Evolutionary conservation across 1,284 basidiomycete genomes (phyloP).

Genomic region (Golubevia sp.): DNA sequence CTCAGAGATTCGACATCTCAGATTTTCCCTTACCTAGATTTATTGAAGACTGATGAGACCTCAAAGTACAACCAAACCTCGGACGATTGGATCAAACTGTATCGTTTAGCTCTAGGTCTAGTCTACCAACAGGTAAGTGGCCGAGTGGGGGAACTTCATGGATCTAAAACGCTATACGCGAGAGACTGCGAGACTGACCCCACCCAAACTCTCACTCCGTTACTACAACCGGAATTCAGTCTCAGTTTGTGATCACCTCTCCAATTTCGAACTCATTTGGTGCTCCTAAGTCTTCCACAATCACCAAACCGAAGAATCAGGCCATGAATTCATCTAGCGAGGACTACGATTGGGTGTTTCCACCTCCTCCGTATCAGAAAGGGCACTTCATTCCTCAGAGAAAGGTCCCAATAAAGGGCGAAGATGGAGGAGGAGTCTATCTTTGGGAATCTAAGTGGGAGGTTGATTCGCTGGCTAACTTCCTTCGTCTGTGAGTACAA

Average conservation of each 20-base stretch:
- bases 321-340: slow-evolving; percentile 13
- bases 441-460: slow-evolving; percentile 52
- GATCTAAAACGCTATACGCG: too few species aligned
- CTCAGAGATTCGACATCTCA: slow-evolving; percentile 31
- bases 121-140: slow-evolving; percentile 36
- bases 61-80: slow-evolving; percentile 6
- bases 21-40: slow-evolving; percentile 26
- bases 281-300: slow-evolving; percentile 24
- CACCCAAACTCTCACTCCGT: too few species aligned
- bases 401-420: slow-evolving; percentile 60
- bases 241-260: slow-evolving; percentile 31
- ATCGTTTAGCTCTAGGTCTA: slow-evolving; percentile 25
- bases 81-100: slow-evolving; percentile 32
- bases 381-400: slow-evolving; percentile 19
- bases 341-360: slow-evolving; percentile 27
- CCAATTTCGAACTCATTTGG: slow-evolving; percentile 29
- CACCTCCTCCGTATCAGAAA: slow-evolving; percentile 17
- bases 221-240: too few species aligned
- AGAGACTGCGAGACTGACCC: too few species aligned
- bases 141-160: too few species aligned
- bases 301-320: slow-evolving; percentile 26
- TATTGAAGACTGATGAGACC: slow-evolving; percentile 14
- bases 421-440: too few species aligned
- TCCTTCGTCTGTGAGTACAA: slow-evolving; percentile 12
- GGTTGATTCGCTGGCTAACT: slow-evolving; percentile 32